Base-by-base conservation (phyloP, 805 yeast genomes). In the Nakazawaea holstii region DNA sequence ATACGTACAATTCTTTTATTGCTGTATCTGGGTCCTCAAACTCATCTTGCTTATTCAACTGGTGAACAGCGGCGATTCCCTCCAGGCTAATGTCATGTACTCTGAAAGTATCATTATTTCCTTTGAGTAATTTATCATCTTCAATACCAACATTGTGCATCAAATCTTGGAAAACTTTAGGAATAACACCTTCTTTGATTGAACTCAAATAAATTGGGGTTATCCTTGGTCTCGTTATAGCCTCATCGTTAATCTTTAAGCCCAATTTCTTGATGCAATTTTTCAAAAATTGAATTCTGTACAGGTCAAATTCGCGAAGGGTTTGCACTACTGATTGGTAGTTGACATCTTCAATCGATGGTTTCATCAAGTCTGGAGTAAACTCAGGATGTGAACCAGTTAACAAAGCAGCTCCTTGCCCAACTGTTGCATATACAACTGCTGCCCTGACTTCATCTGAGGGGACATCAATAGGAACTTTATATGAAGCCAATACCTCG, bases 371-470 rank as follows among this genome's bases (percentile, higher is more conserved):
- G 13, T 64, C 60, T 0, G 89, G 84, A 2, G 80, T 70, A 59
- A 82, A 90, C 64, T 94, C 99, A 0, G 97, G 96, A 64, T 94
- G 99, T 0, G 88, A 77, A 0, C 98, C 98, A 11, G 85, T 73
- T 10, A 94, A 71, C 8, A 94, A 64, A 0, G 83, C 96, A 33
- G 67, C 68, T 3, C 99, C 99, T 35, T 75, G 68, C 1, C 95
- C 97, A 2, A 80, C 77, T 8, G 70, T 68, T 55, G 88, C 78
- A 49, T 74, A 65, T 3, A 94, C 77, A 0, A 79, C 86, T 0
- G 97, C 96, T 0, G 96, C 96, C 4, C 67, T 59, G 2, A 48
- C 52, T 30, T 62, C 70, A 2, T 61, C 59, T 3, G 66, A 57
- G 9, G 63, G 67, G 8, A 86, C 82, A 41, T 82, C 85, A 0